These are phyloP conservation scores for Lentinula detonsa DNA, from an alignment of 768 basidiomycete genomes.

Conservation along the genomic window DNA sequence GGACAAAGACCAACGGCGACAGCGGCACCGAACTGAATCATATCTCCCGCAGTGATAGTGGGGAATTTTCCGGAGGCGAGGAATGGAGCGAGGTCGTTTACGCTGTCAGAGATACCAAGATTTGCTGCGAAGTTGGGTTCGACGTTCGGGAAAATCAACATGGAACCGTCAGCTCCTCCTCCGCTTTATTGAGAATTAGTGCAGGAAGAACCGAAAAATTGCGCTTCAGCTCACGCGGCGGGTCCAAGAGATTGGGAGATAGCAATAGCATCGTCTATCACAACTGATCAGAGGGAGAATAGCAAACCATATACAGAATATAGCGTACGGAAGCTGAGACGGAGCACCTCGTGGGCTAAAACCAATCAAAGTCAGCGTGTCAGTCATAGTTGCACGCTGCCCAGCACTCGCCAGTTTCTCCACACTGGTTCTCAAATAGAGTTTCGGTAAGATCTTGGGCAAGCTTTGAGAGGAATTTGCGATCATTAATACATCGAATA, in stretches of 20 bases:
- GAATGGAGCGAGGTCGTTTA: slow-evolving; percentile 10
- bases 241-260: slow-evolving; percentile 6
- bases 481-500: not conserved
- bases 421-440: slow-evolving; percentile 29
- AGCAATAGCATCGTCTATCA: slow-evolving; percentile 18
- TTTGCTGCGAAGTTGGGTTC: slow-evolving; percentile 15
- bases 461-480: not conserved
- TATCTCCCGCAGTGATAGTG: not conserved
- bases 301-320: slow-evolving; percentile 10
- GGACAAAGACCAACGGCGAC: slow-evolving; percentile 31
- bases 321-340: slow-evolving; percentile 17
- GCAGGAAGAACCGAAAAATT: not conserved
- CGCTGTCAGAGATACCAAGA: slow-evolving; percentile 10
- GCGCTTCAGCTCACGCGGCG: not conserved
- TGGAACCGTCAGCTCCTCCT: slow-evolving; percentile 25
- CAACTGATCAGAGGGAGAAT: not conserved
- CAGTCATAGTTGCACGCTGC: slow-evolving; percentile 14
- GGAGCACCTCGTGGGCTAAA: slow-evolving; percentile 23
- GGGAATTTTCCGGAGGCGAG: slow-evolving; percentile 1
- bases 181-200: slow-evolving; percentile 12
- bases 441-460: slow-evolving; percentile 21
- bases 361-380: not conserved
- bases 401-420: slow-evolving; percentile 13
- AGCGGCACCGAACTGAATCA: slow-evolving; percentile 27
- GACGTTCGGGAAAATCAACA: slow-evolving; percentile 19